These are phyloP conservation scores for Coemansia reversa DNA, from an alignment of 192 early-diverging fungal genomes.

Conservation along the genomic window DNA sequence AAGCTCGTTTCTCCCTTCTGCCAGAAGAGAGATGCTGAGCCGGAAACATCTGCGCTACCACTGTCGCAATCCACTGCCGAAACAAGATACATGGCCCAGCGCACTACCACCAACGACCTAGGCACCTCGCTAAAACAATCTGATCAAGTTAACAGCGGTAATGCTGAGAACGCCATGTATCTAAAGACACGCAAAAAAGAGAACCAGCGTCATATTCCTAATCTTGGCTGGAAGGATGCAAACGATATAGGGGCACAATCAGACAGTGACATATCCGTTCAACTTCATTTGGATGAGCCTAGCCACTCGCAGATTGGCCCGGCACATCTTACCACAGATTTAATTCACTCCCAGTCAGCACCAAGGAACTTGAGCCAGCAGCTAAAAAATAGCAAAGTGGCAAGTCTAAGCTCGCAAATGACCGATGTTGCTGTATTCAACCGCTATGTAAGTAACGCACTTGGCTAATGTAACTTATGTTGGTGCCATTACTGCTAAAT, in stretches of 20 bases:
- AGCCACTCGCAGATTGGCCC: conserved; percentile 22
- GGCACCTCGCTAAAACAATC: not conserved
- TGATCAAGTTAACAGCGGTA: not conserved
- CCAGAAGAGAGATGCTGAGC: not conserved
- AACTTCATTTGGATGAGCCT: conserved; percentile 4
- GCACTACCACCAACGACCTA: not conserved
- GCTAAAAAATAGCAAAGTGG: not conserved
- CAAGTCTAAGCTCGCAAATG: conserved; percentile 13
- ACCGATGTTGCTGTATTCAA: conserved; percentile 20
- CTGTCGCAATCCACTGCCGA: not conserved
- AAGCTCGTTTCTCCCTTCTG: conserved; percentile 12
- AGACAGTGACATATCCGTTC: conserved; percentile 29
- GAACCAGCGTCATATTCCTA: not conserved
- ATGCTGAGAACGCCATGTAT: not conserved
- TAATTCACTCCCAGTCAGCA: not conserved
- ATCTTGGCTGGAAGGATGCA: not conserved
- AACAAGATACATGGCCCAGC: not conserved
- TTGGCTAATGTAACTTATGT: not conserved
- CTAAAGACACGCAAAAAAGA: not conserved
- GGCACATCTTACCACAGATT: conserved; percentile 10
- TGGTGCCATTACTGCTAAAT: too few species aligned
- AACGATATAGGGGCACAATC: conserved; percentile 9
- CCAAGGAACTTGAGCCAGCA: conserved; percentile 11
- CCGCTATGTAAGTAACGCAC: conserved; percentile 17
- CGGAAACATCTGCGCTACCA: not conserved